phyloP scores from a whole-genome alignment of 495 filamentous ascomycete species.

The Ramalina intermedia region DNA sequence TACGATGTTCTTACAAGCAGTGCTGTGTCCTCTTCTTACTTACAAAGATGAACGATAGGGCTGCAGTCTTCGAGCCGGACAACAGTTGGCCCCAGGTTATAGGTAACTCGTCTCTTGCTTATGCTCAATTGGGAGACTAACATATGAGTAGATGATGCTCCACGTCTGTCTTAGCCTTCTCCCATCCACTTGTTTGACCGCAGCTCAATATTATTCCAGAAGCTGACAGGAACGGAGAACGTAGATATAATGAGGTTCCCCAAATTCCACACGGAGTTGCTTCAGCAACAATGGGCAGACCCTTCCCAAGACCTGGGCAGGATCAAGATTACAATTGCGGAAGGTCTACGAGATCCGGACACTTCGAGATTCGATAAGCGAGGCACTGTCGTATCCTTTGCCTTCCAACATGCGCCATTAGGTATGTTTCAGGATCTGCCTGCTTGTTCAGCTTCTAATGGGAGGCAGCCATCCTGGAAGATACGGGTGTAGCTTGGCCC shows the following conservation, averaged over 20 bases:
- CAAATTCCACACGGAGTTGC: conserved; percentile 53
- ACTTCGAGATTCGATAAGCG: conserved; percentile 49
- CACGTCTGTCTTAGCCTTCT: conserved; percentile 2
- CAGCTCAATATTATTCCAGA: conserved; percentile 16
- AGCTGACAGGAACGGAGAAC: conserved; percentile 44
- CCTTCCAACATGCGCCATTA: conserved; percentile 76
- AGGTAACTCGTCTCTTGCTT: conserved; percentile 19
- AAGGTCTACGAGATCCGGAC: conserved; percentile 44
- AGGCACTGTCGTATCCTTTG: conserved; percentile 62
- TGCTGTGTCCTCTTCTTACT: conserved; percentile 35
- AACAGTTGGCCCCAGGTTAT: conserved; percentile 45
- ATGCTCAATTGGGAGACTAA: background rate
- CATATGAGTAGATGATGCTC: conserved; percentile 6
- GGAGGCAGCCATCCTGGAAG: conserved; percentile 52
- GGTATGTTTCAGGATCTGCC: conserved; percentile 30
- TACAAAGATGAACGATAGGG: conserved; percentile 22
- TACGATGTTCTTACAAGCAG: conserved; percentile 25
- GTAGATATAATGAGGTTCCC: conserved; percentile 56
- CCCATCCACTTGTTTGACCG: background rate
- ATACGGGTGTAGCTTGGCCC: conserved; percentile 68
- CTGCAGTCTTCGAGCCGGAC: background rate
- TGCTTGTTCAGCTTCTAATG: conserved; percentile 13
- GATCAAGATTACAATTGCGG: conserved; percentile 65
- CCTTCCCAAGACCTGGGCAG: conserved; percentile 55
- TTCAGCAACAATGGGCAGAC: conserved; percentile 58